Conservation (phyloP, 805 yeast genomes). For the Starmerella floricola region DNA sequence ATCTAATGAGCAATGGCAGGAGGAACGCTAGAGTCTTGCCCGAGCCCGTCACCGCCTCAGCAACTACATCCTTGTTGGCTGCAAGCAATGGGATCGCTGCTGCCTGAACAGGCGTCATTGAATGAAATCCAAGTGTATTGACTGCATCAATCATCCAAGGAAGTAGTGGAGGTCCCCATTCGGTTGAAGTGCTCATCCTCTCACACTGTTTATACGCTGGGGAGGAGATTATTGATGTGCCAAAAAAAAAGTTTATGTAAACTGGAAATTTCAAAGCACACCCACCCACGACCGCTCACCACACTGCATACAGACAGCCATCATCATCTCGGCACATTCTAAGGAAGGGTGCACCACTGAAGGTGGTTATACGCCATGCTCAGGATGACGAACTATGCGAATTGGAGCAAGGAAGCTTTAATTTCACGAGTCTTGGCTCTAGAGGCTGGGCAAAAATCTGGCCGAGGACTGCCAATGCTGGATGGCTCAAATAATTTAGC, state of each 20-base stretch:
- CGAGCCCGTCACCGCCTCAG: constrained; percentile 94
- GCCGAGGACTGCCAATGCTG: neutral
- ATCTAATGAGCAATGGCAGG: constrained; percentile 47
- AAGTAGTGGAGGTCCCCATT: constrained; percentile 23
- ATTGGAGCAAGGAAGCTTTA: constrained; percentile 57
- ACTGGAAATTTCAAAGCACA: neutral
- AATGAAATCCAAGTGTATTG: constrained; percentile 55
- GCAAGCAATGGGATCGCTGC: constrained; percentile 77
- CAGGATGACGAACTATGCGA: constrained; percentile 10
- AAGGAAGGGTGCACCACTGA: too few species aligned
- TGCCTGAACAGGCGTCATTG: constrained; percentile 97
- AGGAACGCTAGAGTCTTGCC: constrained; percentile 94
- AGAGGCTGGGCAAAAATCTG: constrained; percentile 32
- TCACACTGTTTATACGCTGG: too few species aligned
- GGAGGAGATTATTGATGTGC: too few species aligned
- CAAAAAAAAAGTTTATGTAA: constrained; percentile 9
- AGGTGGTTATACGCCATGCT: too few species aligned
- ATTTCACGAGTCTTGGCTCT: constrained; percentile 45
- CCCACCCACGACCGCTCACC: too few species aligned
- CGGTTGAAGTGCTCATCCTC: constrained; percentile 9
- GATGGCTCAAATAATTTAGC: too few species aligned
- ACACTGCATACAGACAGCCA: too few species aligned
- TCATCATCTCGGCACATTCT: too few species aligned
- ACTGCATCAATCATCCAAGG: constrained; percentile 44
- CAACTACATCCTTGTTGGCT: constrained; percentile 85